These are phyloP conservation scores for Claviceps spartinae DNA, from an alignment of 2,329 filamentous ascomycete species.

Conservation along the genomic window DNA sequence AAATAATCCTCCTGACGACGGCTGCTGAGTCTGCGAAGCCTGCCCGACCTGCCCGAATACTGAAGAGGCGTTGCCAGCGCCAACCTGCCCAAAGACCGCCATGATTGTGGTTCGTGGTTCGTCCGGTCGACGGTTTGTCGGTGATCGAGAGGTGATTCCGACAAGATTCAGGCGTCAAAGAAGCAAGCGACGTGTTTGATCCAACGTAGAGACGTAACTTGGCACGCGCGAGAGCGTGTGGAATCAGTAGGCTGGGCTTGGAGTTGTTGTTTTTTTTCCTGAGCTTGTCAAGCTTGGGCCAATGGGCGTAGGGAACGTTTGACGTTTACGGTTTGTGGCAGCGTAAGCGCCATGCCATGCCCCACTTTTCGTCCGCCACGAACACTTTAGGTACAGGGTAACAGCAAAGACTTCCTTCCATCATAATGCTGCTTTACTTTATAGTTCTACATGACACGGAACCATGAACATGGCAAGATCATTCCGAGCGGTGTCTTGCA, in stretches of 20 bases:
- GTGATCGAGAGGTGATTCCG: not conserved
- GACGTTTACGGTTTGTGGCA: not conserved
- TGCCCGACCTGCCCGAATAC: slow-evolving; percentile 16
- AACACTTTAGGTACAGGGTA: not conserved
- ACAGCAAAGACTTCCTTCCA: too few relatives aligned
- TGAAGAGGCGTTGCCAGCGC: slow-evolving; percentile 7
- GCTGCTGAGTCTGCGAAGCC: not conserved
- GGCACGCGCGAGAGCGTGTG: not conserved
- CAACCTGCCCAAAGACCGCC: slow-evolving; percentile 22
- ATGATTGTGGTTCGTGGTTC: slow-evolving; percentile 10
- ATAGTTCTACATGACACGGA: too few relatives aligned
- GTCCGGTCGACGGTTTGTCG: not conserved
- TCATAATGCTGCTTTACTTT: too few relatives aligned
- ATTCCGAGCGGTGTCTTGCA: too few relatives aligned
- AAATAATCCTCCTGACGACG: slow-evolving; percentile 5
- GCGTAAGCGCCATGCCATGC: not conserved
- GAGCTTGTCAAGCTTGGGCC: slow-evolving; percentile 17
- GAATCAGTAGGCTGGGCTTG: too few relatives aligned
- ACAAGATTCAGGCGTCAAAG: not conserved
- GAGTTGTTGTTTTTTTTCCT: not conserved
- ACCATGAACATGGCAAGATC: too few relatives aligned
- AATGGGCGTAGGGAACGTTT: slow-evolving; percentile 15
- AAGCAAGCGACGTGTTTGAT: not conserved
- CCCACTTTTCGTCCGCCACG: not conserved
- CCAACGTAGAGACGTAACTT: not conserved